These are phyloP conservation scores for Cytospora chrysosperma DNA, from an alignment of 2,329 filamentous ascomycete species.

Conservation along the genomic window DNA sequence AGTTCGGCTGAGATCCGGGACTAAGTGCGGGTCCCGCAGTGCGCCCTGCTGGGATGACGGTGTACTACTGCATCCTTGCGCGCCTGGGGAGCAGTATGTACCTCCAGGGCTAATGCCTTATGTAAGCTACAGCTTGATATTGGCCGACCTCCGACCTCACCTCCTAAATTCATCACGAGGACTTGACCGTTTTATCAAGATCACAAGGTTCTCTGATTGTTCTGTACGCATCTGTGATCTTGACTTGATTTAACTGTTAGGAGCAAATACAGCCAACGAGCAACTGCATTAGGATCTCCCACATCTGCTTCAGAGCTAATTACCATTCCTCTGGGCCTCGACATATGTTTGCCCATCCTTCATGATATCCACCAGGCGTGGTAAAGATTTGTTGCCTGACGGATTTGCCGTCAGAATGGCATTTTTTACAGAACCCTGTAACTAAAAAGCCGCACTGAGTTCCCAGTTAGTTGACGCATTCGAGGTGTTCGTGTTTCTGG, in stretches of 20 bases:
- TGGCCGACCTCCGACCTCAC: neutral
- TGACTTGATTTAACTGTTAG: neutral
- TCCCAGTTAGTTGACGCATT: neutral
- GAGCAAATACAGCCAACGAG: neutral
- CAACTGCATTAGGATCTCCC: too few species aligned
- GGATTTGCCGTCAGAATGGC: too few species aligned
- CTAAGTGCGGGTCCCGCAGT: neutral
- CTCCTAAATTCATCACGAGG: neutral
- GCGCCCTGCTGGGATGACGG: neutral
- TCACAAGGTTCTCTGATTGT: too few species aligned
- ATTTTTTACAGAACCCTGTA: too few species aligned
- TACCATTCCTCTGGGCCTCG: neutral
- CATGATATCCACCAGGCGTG: too few species aligned
- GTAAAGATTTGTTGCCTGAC: too few species aligned
- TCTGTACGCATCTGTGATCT: neutral
- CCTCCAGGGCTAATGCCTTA: too few species aligned
- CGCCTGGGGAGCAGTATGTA: too few species aligned
- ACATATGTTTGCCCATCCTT: neutral
- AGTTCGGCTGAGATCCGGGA: neutral
- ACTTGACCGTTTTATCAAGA: too few species aligned
- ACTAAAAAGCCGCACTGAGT: neutral
- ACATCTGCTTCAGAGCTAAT: neutral
- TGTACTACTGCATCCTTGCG: too few species aligned
- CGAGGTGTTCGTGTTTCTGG: neutral
- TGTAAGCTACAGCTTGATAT: neutral